Conservation (phyloP, 73 alveolate species). For the Paramecium sexaurelia region DNA sequence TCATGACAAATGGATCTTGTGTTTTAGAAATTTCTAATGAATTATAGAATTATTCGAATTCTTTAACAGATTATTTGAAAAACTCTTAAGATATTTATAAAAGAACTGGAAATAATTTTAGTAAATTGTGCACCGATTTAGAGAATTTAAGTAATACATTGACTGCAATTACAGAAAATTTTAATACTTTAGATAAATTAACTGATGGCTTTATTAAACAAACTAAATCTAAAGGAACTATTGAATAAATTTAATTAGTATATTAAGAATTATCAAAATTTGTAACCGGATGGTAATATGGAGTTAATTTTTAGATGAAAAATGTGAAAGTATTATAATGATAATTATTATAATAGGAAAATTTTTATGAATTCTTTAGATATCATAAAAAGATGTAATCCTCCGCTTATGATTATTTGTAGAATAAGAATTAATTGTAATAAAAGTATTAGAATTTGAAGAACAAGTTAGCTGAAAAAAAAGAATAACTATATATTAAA, state of each 20-base stretch:
- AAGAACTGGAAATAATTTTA: conserved; percentile 2
- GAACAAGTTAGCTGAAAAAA: not conserved
- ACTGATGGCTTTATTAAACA: not conserved
- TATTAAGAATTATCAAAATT: conserved; percentile 42
- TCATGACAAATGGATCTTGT: conserved; percentile 48
- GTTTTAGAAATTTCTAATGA: conserved; percentile 15
- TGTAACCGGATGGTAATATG: conserved; percentile 44
- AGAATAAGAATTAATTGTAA: not conserved
- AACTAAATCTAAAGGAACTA: conserved; percentile 40
- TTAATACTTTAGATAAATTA: conserved; percentile 19
- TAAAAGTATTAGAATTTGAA: not conserved
- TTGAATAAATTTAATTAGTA: not conserved
- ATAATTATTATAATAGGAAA: not conserved
- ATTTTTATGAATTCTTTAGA: conserved; percentile 58
- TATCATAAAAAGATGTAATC: conserved; percentile 28
- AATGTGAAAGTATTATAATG: not conserved
- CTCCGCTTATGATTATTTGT: not conserved
- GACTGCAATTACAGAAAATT: not conserved
- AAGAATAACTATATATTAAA: not conserved
- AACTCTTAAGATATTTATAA: conserved; percentile 25
- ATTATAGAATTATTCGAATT: not conserved
- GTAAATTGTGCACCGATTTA: not conserved
- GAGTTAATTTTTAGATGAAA: conserved; percentile 3
- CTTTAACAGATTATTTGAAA: conserved; percentile 30
- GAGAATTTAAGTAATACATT: not conserved